phyloP scores from a whole-genome alignment of 371 early-diverging fungal genomes.

The Mortierella sp. region DNA sequence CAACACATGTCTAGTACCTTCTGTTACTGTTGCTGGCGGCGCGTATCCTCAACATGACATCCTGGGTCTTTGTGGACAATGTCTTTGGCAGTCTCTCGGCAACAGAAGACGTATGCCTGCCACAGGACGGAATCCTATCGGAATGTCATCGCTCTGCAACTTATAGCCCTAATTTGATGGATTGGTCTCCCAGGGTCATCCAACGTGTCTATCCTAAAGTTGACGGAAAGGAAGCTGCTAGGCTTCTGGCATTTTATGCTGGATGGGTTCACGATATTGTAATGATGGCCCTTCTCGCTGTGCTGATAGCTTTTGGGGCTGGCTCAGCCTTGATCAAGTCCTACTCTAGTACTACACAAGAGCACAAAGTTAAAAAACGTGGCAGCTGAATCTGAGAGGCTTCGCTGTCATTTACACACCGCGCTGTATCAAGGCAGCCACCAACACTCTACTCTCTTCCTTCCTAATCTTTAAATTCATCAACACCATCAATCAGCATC shows the following conservation, averaged over 20 bases:
- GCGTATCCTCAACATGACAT: slow-evolving; percentile 20
- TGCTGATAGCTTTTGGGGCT: slow-evolving; percentile 31
- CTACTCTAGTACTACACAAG: slow-evolving; percentile 2
- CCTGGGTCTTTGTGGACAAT: slow-evolving; percentile 9
- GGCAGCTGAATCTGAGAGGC: slow-evolving; percentile 1
- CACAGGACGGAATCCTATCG: neutral
- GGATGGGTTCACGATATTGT: slow-evolving; percentile 34
- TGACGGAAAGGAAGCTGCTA: neutral
- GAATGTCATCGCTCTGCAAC: neutral
- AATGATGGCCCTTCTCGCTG: slow-evolving; percentile 12
- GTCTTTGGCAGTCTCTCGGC: neutral
- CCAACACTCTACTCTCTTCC: no score
- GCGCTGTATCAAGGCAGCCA: no score
- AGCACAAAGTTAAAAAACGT: slow-evolving; percentile 3
- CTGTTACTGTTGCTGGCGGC: slow-evolving; percentile 17
- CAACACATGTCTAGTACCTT: neutral
- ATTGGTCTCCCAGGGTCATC: slow-evolving; percentile 25
- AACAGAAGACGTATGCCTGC: neutral
- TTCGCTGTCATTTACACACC: no score
- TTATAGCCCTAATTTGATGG: slow-evolving; percentile 9
- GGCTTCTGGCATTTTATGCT: neutral
- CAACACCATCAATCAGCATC: neutral
- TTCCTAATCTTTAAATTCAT: neutral
- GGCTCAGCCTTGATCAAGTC: slow-evolving; percentile 2
- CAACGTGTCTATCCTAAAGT: slow-evolving; percentile 9